Conservation (phyloP, 176 grass and related monocot species). For the Carex myosuroides region DNA sequence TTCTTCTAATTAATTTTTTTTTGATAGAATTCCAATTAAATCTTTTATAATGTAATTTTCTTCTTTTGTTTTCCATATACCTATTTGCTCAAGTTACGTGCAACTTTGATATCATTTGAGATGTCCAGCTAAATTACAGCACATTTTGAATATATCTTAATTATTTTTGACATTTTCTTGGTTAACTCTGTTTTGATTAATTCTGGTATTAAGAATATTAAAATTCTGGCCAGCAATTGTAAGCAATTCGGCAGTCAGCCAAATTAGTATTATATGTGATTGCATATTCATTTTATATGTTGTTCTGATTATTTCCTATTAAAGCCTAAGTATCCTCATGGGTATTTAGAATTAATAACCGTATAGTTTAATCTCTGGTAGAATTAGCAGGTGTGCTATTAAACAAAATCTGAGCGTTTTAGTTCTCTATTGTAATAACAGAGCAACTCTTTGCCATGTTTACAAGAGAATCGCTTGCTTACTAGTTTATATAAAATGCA, state of each 20-base stretch:
- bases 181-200: not conserved
- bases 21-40: not conserved
- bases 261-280: not conserved
- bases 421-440: too few relatives aligned
- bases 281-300: not conserved
- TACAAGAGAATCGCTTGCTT: too few relatives aligned
- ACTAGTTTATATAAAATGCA: too few relatives aligned
- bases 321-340: too few relatives aligned
- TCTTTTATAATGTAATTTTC: not conserved
- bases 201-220: not conserved
- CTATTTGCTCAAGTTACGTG: not conserved
- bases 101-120: not conserved
- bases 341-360: too few relatives aligned
- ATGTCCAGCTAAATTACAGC: not conserved
- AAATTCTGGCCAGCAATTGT: not conserved
- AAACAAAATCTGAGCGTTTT: too few relatives aligned
- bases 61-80: not conserved
- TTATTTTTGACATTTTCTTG: not conserved
- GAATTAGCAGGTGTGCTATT: too few relatives aligned
- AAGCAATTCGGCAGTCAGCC: not conserved
- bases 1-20: not conserved
- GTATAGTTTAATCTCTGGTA: too few relatives aligned
- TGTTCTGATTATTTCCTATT: not conserved
- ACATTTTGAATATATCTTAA: not conserved
- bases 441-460: too few relatives aligned